Conservation (phyloP, 1,284 basidiomycete genomes). For the Melampsora americana region DNA sequence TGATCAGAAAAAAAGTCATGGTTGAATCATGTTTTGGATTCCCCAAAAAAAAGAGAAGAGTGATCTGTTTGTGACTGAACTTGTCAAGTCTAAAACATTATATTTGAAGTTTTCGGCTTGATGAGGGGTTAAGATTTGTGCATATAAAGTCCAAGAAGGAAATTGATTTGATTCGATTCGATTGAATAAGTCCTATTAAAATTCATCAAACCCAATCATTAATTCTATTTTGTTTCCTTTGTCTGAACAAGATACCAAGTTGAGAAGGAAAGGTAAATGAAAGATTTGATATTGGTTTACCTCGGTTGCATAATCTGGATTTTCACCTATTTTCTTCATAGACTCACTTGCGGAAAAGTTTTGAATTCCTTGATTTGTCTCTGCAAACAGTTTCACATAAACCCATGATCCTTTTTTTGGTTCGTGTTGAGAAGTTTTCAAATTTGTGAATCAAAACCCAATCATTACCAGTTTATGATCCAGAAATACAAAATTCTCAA, state of each 20-base stretch:
- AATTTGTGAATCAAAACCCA: no score
- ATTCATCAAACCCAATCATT: neutral
- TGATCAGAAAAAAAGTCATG: neutral
- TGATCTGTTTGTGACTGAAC: no score
- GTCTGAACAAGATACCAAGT: neutral
- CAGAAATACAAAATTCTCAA: conserved; percentile 52
- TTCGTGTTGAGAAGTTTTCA: no score
- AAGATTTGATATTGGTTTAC: neutral
- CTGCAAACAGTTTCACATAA: conserved; percentile 48
- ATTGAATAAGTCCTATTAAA: conserved; percentile 65
- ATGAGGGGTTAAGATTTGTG: conserved; percentile 79
- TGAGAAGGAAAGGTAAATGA: neutral
- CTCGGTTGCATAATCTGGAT: conserved; percentile 70
- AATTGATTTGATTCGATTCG: conserved; percentile 71
- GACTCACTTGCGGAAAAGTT: conserved; percentile 63
- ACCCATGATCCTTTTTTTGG: conserved; percentile 54
- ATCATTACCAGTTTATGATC: no score
- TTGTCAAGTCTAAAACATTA: conserved; percentile 1
- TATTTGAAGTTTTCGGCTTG: conserved; percentile 66
- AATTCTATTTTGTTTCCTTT: no score
- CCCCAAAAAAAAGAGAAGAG: no score
- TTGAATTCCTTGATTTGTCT: conserved; percentile 42
- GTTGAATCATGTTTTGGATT: neutral
- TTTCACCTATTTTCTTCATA: conserved; percentile 64
- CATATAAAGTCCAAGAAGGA: conserved; percentile 74